phyloP scores from a whole-genome alignment of 2,329 filamentous ascomycete genomes.

The Penicillium sp. region DNA sequence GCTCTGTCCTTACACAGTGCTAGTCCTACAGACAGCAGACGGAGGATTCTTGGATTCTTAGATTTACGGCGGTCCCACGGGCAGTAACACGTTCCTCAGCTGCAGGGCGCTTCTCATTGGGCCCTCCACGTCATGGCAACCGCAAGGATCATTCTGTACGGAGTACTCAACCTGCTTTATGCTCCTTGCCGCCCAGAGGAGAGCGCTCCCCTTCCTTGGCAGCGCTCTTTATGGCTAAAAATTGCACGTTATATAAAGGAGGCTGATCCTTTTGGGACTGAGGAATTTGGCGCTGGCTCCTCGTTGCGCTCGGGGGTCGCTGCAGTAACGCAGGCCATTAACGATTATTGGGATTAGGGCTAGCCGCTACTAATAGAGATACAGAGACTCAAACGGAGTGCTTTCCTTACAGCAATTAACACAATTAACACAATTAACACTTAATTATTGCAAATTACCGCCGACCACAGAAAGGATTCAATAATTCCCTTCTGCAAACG shows the following conservation, averaged over 20 bases:
- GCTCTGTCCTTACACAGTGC: no score
- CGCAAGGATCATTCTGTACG: not conserved
- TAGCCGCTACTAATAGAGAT: not conserved
- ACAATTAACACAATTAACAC: not conserved
- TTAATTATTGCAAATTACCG: not conserved
- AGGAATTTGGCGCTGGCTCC: not conserved
- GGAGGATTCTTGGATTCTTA: not conserved
- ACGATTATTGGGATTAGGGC: not conserved
- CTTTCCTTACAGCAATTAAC: not conserved
- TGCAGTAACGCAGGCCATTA: not conserved
- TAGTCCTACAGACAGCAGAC: no score
- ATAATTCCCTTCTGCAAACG: not conserved
- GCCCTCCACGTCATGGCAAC: not conserved
- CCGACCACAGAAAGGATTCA: not conserved
- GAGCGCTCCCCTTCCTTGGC: not conserved
- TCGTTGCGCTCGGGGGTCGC: not conserved
- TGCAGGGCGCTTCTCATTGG: not conserved
- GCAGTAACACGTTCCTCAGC: slow-evolving; percentile 7
- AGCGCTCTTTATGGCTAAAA: not conserved
- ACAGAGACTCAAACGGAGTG: no score
- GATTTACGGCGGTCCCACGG: not conserved
- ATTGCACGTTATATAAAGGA: not conserved
- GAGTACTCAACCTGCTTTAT: no score
- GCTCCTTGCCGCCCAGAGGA: not conserved
- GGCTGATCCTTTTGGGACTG: not conserved